Conservation (phyloP, 495 filamentous ascomycete genomes). For the Hyaloscypha bicolor region DNA sequence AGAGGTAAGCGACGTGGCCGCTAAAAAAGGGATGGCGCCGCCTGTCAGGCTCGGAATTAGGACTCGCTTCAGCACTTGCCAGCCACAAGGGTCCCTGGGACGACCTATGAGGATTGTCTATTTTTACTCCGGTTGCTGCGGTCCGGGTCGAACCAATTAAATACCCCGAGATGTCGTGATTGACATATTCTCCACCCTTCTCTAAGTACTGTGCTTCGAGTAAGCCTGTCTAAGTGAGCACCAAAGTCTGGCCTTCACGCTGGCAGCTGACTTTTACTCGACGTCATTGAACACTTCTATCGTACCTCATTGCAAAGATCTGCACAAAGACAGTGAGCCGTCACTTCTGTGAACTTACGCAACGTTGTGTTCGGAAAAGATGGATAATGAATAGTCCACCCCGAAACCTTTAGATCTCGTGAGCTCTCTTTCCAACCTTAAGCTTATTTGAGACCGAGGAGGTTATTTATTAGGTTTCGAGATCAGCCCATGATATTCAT, state of each 20-base stretch:
- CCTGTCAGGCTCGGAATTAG: neutral
- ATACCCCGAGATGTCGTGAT: neutral
- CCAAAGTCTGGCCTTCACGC: neutral
- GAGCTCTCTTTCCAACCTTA: neutral
- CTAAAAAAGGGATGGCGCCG: neutral
- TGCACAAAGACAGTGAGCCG: neutral
- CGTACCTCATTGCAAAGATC: neutral
- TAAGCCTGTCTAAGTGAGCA: neutral
- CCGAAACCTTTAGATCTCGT: neutral
- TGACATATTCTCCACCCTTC: neutral
- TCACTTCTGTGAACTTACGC: neutral
- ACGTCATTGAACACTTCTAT: neutral
- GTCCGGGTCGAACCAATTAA: conserved; percentile 2
- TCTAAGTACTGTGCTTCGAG: neutral
- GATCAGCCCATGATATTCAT: neutral
- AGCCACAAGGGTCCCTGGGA: neutral
- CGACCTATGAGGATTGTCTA: neutral
- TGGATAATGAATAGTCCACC: neutral
- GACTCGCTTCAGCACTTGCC: neutral
- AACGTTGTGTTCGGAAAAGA: neutral
- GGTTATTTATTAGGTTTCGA: neutral
- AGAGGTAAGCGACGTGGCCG: neutral
- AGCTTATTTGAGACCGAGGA: neutral
- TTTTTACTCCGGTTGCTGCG: neutral
- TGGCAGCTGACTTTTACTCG: neutral